Evolutionary conservation across 1,139 yeast species (phyloP).

Genomic region (Hansenula anomala): DNA sequence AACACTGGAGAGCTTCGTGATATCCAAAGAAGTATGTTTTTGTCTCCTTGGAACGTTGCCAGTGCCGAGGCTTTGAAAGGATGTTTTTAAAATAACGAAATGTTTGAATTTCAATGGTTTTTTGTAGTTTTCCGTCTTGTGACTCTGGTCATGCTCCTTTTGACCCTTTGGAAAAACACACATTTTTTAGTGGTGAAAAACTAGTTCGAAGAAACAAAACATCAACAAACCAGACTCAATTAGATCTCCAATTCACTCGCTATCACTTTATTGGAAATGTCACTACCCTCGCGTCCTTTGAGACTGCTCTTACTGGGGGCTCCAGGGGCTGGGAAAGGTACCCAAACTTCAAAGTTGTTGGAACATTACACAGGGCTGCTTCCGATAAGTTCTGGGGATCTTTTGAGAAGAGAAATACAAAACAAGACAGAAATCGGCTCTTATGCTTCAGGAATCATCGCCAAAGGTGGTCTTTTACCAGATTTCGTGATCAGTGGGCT

Average conservation of each 20-base stretch:
- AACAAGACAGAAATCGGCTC: constrained; percentile 51
- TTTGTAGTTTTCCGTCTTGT: neutral
- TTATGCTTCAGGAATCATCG: constrained; percentile 52
- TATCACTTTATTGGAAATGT: too few relatives aligned
- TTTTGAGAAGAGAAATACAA: constrained; percentile 65
- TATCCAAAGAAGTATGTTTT: constrained; percentile 55
- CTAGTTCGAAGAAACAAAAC: too few relatives aligned
- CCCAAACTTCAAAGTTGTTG: constrained; percentile 66
- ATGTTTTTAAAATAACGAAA: constrained; percentile 16
- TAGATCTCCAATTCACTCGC: neutral
- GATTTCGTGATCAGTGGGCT: constrained; percentile 62
- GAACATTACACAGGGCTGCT: constrained; percentile 42
- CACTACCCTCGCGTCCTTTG: constrained; percentile 35
- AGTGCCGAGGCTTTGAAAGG: constrained; percentile 22
- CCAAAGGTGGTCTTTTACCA: constrained; percentile 66
- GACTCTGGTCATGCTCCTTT: neutral
- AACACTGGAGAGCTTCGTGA: constrained; percentile 43
- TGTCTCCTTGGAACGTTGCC: constrained; percentile 37
- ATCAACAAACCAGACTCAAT: too few relatives aligned
- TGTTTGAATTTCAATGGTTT: too few relatives aligned
- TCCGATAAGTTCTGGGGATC: constrained; percentile 79
- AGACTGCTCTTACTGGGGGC: constrained; percentile 79
- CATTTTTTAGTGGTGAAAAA: neutral
- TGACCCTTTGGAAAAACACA: neutral
- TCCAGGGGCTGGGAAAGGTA: constrained; percentile 95